Conservation (phyloP, 257 asterid genomes). For the Solanum clarkiae region DNA sequence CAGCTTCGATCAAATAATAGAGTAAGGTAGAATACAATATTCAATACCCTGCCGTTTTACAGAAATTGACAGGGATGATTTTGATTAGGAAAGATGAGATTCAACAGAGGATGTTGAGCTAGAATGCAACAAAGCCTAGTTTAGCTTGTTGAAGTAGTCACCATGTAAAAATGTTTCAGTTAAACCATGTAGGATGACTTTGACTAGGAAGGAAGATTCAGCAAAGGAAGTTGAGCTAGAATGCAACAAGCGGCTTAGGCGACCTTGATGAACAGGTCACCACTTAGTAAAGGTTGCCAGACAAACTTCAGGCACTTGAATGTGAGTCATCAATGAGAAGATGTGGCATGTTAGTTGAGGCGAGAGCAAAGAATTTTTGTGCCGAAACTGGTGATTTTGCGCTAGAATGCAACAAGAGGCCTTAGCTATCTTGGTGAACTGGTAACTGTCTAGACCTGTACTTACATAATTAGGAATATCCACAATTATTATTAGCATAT, state of each 20-base stretch:
- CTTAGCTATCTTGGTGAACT: neutral
- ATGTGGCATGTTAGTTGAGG: neutral
- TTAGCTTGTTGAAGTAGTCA: neutral
- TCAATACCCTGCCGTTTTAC: neutral
- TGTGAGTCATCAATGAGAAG: neutral
- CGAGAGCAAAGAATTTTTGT: neutral
- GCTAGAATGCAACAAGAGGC: neutral
- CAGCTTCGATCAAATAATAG: neutral
- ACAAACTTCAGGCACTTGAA: neutral
- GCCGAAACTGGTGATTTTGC: neutral
- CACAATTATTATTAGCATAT: neutral
- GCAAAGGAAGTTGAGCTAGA: neutral
- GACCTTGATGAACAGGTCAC: neutral
- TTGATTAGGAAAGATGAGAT: neutral
- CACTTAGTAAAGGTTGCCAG: neutral
- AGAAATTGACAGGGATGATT: neutral
- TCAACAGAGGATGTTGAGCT: neutral
- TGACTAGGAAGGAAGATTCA: neutral
- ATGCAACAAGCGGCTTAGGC: neutral
- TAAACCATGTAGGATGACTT: neutral
- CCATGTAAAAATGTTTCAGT: neutral
- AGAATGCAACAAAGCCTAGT: neutral
- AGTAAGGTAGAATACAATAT: neutral
- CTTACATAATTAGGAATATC: neutral
- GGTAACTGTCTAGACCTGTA: neutral